Evolutionary conservation across 2,329 filamentous ascomycete genomes (phyloP), one percentile per base, ranked within the genome.

Genomic region (Hypocrella siamensis): DNA sequence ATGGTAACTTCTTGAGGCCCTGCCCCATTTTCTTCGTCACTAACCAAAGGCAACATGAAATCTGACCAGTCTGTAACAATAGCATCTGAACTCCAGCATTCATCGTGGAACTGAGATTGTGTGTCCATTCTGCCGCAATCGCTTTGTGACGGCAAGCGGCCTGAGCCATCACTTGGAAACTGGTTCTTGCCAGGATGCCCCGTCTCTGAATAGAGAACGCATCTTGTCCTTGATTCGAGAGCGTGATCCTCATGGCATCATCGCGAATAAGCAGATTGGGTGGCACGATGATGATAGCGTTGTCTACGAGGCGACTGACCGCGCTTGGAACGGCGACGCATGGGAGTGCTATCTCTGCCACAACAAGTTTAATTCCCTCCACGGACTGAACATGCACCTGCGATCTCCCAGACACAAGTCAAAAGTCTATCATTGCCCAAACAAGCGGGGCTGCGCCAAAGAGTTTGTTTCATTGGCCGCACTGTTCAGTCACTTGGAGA

Each of bases 21-120:
- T 7, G 8, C 12, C 8, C 21, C 12, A 12, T 8, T 12, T 22
- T 22, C 12, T 12, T 22, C 21, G 11, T 9, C n/a, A n/a, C n/a
- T n/a, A n/a, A n/a, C n/a, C n/a, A n/a, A n/a, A n/a, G n/a, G n/a
- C n/a, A n/a, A n/a, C n/a, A n/a, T n/a, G n/a, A n/a, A n/a, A n/a
- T n/a, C n/a, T n/a, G n/a, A n/a, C n/a, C n/a, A n/a, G n/a, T n/a
- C n/a, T n/a, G n/a, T 16, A 19, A 6, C 16, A 3, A 18, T 22
- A 75, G 70, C 72, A 77, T 38, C 54, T 68, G 6, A 64, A 63
- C 19, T 75, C 69, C 0, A 52, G 51, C 6, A 41, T 46, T 31
- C 72, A 79, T 39, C 56, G 54, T 1, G 60, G 61, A 33, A 35
- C 30, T 1, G 46, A 46, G 2, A 46, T 73, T 6, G 1, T 25